A percentile compares a stretch with the other conserved stretches of the same genome.
Conservation (phyloP, 176 grass and related monocot species). For the Zoysia pacifica region DNA sequence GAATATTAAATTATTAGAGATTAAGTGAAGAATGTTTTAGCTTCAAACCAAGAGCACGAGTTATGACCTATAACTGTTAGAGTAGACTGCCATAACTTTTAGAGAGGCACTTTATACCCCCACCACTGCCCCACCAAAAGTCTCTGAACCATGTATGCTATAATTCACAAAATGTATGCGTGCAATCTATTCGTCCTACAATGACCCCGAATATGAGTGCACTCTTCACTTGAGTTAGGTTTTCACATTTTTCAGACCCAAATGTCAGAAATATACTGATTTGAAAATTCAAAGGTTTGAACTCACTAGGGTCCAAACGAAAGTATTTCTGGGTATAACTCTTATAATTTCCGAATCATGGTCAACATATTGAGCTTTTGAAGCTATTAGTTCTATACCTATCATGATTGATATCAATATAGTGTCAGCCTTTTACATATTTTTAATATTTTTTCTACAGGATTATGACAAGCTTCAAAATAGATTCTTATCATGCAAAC, state of each 20-base stretch:
- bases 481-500: conserved; percentile 86
- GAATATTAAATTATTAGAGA: background rate
- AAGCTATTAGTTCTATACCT: background rate
- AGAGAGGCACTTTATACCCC: too few species aligned
- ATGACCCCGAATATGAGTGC: background rate
- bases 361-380: background rate
- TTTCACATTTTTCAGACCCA: background rate
- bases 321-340: conserved; percentile 4
- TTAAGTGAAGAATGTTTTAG: background rate
- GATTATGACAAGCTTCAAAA: conserved; percentile 71
- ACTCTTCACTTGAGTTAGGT: conserved; percentile 1
- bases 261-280: conserved; percentile 11
- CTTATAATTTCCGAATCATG: background rate
- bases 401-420: background rate
- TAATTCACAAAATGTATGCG: background rate
- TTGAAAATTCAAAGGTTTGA: background rate
- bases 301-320: background rate
- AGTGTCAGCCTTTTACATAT: background rate
- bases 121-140: too few species aligned
- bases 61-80: background rate
- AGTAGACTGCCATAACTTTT: too few species aligned
- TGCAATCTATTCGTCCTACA: background rate
- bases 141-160: background rate
- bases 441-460: conserved; percentile 43
- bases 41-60: conserved; percentile 20